Evolutionary conservation across 75 land plant genomes (phyloP).

Genomic region (Cupressus sempervirens): DNA sequence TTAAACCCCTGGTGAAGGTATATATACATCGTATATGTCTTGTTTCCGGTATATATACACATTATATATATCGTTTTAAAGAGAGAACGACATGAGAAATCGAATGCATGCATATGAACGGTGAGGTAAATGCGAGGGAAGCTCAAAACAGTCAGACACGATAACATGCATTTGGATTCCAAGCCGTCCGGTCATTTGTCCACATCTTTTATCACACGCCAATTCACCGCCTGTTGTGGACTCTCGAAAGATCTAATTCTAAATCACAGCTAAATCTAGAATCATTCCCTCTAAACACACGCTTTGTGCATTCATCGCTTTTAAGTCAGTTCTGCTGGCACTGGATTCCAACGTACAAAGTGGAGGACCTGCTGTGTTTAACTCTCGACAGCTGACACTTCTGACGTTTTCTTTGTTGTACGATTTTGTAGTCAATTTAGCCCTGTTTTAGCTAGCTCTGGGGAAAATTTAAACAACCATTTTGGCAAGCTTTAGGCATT

Average conservation of each 20-base stretch:
- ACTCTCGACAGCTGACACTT: neutral
- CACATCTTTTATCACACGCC: neutral
- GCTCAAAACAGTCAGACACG: neutral
- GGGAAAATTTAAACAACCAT: neutral
- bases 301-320: neutral
- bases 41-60: too few relatives aligned
- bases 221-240: too few relatives aligned
- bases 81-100: too few relatives aligned
- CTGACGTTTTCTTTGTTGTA: neutral
- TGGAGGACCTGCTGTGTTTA: neutral
- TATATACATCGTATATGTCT: too few relatives aligned
- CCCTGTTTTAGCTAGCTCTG: neutral
- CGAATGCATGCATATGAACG: neutral
- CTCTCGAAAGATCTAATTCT: neutral
- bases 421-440: neutral
- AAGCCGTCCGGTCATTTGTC: neutral
- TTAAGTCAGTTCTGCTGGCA: neutral
- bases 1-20: too few relatives aligned
- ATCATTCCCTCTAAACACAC: neutral
- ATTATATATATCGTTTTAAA: too few relatives aligned
- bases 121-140: neutral
- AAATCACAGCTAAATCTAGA: neutral
- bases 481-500: neutral
- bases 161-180: neutral
- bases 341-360: neutral